Conservation (phyloP, 345 rosid species). For the Lepidium aucheri region DNA sequence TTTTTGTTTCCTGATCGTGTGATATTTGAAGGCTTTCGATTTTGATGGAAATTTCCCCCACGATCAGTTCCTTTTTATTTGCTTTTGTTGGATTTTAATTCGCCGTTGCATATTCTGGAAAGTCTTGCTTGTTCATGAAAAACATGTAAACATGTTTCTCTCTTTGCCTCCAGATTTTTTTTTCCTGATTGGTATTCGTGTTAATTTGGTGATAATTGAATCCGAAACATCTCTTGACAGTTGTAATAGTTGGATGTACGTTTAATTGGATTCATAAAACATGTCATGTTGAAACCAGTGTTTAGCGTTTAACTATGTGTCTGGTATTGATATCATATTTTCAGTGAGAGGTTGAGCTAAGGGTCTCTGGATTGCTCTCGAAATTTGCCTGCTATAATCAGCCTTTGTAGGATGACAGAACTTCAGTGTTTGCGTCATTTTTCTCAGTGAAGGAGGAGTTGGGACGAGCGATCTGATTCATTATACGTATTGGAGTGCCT, state of each 20-base stretch:
- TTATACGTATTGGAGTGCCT: background rate
- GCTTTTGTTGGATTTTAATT: background rate
- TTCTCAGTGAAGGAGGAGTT: background rate
- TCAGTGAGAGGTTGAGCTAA: conserved; percentile 12
- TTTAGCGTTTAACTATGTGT: background rate
- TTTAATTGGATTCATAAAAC: background rate
- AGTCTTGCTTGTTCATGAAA: background rate
- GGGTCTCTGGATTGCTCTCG: background rate
- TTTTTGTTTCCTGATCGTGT: background rate
- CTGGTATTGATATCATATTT: background rate
- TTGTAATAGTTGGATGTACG: background rate
- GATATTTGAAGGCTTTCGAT: background rate
- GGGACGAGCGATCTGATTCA: background rate
- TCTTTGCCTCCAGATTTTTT: background rate
- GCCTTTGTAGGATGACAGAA: conserved; percentile 2
- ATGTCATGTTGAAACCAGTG: background rate
- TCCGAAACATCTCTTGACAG: background rate
- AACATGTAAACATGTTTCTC: background rate
- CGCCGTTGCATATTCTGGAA: background rate
- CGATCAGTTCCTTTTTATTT: background rate
- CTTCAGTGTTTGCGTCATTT: background rate
- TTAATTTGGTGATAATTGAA: background rate
- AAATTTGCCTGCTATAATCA: background rate
- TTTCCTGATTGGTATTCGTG: background rate
- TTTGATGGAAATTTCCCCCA: background rate